Evolutionary conservation across 2,329 filamentous ascomycete genomes (phyloP), one percentile per base, ranked within the genome.

Genomic region (Fusarium praegraminearum): DNA sequence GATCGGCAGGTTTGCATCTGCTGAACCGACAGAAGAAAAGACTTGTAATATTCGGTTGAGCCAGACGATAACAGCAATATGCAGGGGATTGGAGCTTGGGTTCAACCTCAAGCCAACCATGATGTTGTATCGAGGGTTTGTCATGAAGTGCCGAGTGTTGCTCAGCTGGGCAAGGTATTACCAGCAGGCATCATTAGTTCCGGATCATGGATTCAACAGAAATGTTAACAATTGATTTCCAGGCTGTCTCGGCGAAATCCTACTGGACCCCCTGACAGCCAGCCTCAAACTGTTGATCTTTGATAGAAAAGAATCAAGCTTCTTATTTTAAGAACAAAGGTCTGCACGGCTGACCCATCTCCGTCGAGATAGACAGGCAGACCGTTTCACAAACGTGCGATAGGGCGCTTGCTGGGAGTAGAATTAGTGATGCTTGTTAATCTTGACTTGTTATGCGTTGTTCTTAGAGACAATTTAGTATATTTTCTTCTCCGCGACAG

Each of bases 1-100:
- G 71, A 73, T 73, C 71, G 69, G 53, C 69, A 52, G 56, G 36
- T 53, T 59, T 44, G 41, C 58, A 40, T 46, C 62, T 60, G 66
- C 71, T 73, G 63, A 72, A 72, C 56, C 30, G 35, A 45, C 55
- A 67, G 28, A 70, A 63, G 57, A 58, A 59, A 63, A 59, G 41
- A 62, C 30, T 56, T 16, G 24, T 22, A 32, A 30, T 41, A 49
- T 57, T 30, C 51, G 46, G 35, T 52, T 49, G 41, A 57, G 49
- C 52, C 52, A 49, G 22, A 45, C 33, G 40, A 64, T 62, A 71
- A 52, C 56, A 67, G 64, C 50, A 71, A 57, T 51, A 63, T 61
- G 65, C 65, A 71, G 57, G 61, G 49, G 59, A 64, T 52, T 13
- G 55, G 44, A 54, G 41, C 33, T 47, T 35, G 58, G 46, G 43